These are phyloP conservation scores for Malus domestica DNA, from an alignment of 306 rosid species.

Conservation along the genomic window DNA sequence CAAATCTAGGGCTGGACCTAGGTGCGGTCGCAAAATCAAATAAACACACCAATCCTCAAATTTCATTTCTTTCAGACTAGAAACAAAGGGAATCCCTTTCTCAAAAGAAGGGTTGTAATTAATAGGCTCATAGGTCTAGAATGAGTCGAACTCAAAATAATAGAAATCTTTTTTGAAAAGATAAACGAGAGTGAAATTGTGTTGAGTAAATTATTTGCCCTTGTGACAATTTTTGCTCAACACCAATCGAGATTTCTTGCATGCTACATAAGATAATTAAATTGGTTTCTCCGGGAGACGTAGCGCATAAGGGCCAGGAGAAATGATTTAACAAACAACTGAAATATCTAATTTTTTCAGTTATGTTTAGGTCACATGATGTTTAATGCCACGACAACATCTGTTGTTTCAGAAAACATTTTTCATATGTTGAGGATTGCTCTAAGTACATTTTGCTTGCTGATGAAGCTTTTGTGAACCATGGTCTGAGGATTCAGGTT, in stretches of 20 bases:
- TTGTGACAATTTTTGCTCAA: no score
- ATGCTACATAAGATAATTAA: neutral
- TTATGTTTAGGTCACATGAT: neutral
- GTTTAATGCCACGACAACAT: neutral
- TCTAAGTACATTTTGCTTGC: neutral
- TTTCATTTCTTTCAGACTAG: no score
- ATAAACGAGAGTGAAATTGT: no score
- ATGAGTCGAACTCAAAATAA: no score
- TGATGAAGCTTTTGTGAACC: neutral
- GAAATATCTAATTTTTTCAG: neutral
- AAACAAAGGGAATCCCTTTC: no score
- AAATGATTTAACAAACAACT: neutral
- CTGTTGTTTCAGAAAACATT: neutral
- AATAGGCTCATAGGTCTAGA: no score
- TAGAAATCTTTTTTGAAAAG: no score
- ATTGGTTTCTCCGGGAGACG: neutral
- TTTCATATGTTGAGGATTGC: neutral
- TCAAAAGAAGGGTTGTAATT: no score
- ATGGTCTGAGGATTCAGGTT: neutral
- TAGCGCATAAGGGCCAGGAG: neutral
- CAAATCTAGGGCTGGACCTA: no score
- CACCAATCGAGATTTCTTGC: neutral
- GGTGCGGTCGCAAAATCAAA: no score
- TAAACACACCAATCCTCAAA: no score
- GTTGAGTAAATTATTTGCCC: no score